Conservation (phyloP, 371 early-diverging fungal species). For the Actinomortierella ambigua region DNA sequence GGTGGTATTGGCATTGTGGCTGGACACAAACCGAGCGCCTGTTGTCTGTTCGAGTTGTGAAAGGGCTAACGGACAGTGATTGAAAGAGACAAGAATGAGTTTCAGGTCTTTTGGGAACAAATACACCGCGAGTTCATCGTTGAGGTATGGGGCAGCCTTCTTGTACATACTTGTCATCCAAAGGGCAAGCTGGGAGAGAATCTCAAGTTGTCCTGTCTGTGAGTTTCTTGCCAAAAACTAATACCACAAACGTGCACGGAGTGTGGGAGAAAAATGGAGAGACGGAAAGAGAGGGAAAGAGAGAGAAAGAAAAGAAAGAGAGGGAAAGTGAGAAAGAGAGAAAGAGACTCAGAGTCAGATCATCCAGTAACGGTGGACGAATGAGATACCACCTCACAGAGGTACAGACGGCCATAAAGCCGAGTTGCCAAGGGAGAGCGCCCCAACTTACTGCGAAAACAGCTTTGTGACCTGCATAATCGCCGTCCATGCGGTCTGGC, state of each 20-base stretch:
- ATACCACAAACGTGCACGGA: too few species aligned
- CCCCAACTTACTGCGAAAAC: slow-evolving; percentile 30
- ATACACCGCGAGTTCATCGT: too few species aligned
- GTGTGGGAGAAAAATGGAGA: not conserved
- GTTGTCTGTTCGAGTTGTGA: too few species aligned
- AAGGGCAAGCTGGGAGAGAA: slow-evolving; percentile 21
- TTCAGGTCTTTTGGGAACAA: too few species aligned
- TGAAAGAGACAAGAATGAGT: not conserved
- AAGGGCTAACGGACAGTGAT: not conserved
- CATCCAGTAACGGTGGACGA: too few species aligned
- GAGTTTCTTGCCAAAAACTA: slow-evolving; percentile 23
- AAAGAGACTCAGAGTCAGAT: not conserved
- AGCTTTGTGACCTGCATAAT: slow-evolving; percentile 13
- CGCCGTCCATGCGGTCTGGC: slow-evolving; percentile 15
- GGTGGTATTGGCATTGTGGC: too few species aligned
- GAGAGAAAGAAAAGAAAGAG: not conserved
- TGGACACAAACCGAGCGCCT: too few species aligned
- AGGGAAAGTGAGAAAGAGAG: not conserved
- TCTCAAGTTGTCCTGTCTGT: slow-evolving; percentile 13
- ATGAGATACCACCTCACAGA: not conserved
- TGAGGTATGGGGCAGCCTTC: too few species aligned
- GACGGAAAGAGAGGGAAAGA: not conserved
- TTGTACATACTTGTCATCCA: slow-evolving; percentile 27
- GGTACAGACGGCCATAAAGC: not conserved
- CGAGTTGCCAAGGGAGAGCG: not conserved